These are phyloP conservation scores for Cyanodermella asteris DNA, from an alignment of 2,329 filamentous ascomycete genomes.

Conservation along the genomic window DNA sequence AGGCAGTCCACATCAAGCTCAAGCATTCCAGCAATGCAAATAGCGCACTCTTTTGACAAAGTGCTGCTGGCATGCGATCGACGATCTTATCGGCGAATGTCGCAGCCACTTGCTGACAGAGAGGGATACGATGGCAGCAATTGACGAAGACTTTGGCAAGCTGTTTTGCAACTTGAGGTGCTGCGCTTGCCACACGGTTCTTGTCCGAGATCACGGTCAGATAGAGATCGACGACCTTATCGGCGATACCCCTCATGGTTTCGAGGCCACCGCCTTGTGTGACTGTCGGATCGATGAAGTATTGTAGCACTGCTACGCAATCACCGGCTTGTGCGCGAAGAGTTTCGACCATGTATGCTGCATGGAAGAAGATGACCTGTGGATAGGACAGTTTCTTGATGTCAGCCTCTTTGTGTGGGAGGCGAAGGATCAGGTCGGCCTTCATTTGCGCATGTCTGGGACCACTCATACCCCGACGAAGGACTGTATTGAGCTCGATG, in stretches of 20 bases:
- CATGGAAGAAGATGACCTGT: constrained; percentile 78
- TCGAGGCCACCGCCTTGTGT: constrained; percentile 36
- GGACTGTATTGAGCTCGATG: constrained; percentile 83
- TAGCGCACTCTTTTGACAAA: constrained; percentile 75
- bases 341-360: constrained; percentile 73
- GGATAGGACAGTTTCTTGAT: constrained; percentile 70
- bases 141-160: constrained; percentile 65
- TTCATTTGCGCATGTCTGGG: constrained; percentile 65
- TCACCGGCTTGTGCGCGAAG: constrained; percentile 70
- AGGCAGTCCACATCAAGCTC: constrained; percentile 87
- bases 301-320: constrained; percentile 71
- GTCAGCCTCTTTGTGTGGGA: constrained; percentile 57
- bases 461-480: constrained; percentile 64
- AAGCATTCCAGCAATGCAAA: constrained; percentile 84
- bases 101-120: constrained; percentile 73
- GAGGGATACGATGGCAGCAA: constrained; percentile 83
- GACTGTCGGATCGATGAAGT: constrained; percentile 84
- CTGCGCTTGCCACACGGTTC: constrained; percentile 57
- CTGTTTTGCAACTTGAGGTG: constrained; percentile 73
- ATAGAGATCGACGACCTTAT: constrained; percentile 59
- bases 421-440: constrained; percentile 47
- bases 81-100: constrained; percentile 72
- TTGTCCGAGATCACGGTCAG: constrained; percentile 52
- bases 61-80: constrained; percentile 59
- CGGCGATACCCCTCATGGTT: constrained; percentile 40